These are phyloP conservation scores for Sporisorium scitamineum DNA, from an alignment of 1,284 basidiomycete species.

Conservation along the genomic window DNA sequence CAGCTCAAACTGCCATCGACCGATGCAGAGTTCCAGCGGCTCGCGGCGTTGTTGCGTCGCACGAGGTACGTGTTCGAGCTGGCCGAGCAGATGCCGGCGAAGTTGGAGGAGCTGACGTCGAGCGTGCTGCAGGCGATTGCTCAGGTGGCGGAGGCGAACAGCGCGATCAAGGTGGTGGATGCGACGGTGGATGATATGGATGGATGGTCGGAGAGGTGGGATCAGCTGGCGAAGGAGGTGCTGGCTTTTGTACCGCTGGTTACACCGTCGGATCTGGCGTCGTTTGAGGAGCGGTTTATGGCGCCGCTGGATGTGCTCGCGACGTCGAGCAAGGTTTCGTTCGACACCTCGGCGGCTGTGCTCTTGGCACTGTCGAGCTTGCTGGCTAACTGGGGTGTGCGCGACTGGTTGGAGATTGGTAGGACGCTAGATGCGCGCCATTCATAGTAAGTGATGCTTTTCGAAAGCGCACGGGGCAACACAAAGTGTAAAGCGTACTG, in stretches of 20 bases:
- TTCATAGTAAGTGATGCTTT: too few relatives aligned
- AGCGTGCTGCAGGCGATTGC: conserved; percentile 32
- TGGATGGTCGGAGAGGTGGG: conserved; percentile 32
- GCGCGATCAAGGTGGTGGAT: background rate
- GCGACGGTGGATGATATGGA: conserved; percentile 11
- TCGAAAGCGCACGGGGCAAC: too few relatives aligned
- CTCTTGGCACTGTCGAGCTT: conserved; percentile 25
- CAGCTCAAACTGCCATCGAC: conserved; percentile 27
- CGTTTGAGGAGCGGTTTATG: conserved; percentile 34
- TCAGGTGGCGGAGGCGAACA: conserved; percentile 7
- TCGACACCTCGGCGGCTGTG: conserved; percentile 29
- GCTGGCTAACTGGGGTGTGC: conserved; percentile 31
- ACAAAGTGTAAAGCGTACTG: too few relatives aligned
- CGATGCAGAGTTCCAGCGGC: conserved; percentile 30
- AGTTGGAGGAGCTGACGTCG: conserved; percentile 25
- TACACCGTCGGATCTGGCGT: conserved; percentile 20
- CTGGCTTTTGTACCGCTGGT: conserved; percentile 40
- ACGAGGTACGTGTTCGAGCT: conserved; percentile 31
- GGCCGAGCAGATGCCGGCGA: conserved; percentile 41
- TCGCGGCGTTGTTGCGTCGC: conserved; percentile 23
- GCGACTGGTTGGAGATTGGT: conserved; percentile 37
- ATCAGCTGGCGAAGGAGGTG: conserved; percentile 35
- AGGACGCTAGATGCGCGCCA: conserved; percentile 24
- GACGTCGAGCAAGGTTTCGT: conserved; percentile 25
- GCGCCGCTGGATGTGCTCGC: conserved; percentile 26